Conservation (phyloP, 2,329 filamentous ascomycete species). For the Lachnellula cervina region DNA sequence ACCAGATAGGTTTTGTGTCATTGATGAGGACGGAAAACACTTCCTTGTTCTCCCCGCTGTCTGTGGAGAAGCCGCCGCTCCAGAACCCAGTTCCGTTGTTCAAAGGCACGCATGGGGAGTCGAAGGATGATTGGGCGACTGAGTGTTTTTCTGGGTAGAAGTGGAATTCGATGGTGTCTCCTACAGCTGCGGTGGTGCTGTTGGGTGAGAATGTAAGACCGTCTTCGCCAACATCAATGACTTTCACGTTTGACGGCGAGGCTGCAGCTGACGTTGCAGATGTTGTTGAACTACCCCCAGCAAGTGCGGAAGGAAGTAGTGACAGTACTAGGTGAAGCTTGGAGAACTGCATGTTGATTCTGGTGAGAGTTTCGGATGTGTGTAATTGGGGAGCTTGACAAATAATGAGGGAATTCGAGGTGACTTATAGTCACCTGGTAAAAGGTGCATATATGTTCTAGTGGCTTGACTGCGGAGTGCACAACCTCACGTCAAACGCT, state of each 20-base stretch:
- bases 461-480: not conserved
- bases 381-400: not conserved
- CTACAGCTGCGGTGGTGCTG: constrained; percentile 43
- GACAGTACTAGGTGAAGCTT: constrained; percentile 18
- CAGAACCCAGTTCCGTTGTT: constrained; percentile 24
- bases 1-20: constrained; percentile 39
- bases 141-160: constrained; percentile 50
- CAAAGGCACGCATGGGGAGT: constrained; percentile 30
- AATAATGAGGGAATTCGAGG: not conserved
- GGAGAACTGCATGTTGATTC: constrained; percentile 27
- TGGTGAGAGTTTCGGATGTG: not conserved
- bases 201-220: constrained; percentile 46
- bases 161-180: constrained; percentile 51
- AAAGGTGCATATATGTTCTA: not conserved
- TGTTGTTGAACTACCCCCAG: constrained; percentile 9
- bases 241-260: constrained; percentile 24
- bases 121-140: constrained; percentile 37
- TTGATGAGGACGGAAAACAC: constrained; percentile 40
- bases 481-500: not conserved
- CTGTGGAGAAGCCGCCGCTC: constrained; percentile 18
- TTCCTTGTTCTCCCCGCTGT: constrained; percentile 16
- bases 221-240: constrained; percentile 30
- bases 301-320: constrained; percentile 20
- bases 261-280: constrained; percentile 12
- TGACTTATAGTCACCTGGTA: not conserved